These are phyloP conservation scores for Solanum chacoense DNA, from an alignment of 305 asterid genomes.

Conservation along the genomic window DNA sequence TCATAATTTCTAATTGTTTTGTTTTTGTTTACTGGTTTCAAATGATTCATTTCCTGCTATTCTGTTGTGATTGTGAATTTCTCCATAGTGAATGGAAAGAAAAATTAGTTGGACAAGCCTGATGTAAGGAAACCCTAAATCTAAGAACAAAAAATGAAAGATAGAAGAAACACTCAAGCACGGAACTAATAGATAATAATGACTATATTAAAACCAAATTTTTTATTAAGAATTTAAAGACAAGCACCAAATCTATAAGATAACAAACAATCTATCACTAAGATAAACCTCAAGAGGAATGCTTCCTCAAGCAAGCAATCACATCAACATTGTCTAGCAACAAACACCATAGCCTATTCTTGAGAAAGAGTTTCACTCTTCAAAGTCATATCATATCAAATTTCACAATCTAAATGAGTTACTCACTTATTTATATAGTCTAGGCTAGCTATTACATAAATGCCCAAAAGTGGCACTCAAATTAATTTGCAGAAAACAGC, in stretches of 20 bases:
- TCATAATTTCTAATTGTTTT: not conserved
- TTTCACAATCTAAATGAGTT: not conserved
- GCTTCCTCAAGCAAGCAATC: not conserved
- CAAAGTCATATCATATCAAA: not conserved
- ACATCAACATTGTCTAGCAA: not conserved
- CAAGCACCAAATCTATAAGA: not conserved
- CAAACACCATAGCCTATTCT: not conserved
- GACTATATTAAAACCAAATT: not conserved
- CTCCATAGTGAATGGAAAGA: not conserved
- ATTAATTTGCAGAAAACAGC: not conserved
- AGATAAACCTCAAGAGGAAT: not conserved
- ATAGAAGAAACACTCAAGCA: not conserved
- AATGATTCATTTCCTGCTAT: not conserved
- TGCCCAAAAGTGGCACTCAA: not conserved
- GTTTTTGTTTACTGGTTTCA: not conserved
- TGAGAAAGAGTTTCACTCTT: not conserved
- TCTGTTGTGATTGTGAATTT: not conserved
- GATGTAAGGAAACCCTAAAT: not conserved
- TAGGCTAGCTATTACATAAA: not conserved
- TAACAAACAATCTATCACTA: not conserved
- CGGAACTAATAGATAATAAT: not conserved
- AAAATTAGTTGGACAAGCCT: not conserved
- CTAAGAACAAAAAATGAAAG: not conserved
- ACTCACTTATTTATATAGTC: not conserved
- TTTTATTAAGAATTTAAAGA: not conserved